Evolutionary conservation across 2,329 filamentous ascomycete genomes (phyloP), one percentile per base, ranked within the genome.

Genomic region (Neopestalotiopsis sp.): DNA sequence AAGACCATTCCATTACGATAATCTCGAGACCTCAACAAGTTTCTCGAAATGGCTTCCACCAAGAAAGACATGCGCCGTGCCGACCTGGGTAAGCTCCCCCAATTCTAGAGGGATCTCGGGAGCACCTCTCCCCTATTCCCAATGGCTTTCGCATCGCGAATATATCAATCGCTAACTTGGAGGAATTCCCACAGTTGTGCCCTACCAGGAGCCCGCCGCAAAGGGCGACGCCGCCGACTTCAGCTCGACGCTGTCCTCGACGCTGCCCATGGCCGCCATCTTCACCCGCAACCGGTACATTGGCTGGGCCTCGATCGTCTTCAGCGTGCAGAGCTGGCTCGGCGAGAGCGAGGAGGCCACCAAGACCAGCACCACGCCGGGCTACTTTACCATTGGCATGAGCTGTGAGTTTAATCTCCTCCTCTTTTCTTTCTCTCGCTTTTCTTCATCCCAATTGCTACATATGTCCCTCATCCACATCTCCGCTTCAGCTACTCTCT

Each of bases 211-310:
- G 75, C 94, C 94, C 58, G 84, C 89, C 75, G 90, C 91, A 76
- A 88, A 89, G 75, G 74, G 86, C 76, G 87, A 89, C 24, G 76
- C 84, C 71, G 84, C 88, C 72, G 94, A 97, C 77, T 88, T 97
- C 80, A 85, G 89, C 66, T 91, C 92, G 81, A 94, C 86, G 34
- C 77, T 91, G 67, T 84, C 87, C 34, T 95, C 91, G 77, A 97
- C 95, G 45, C 85, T 98, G 78, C 95, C 95, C 69, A 98, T 98
- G 95, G 94, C 94, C 69, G 95, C 95, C 72, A 97, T 97, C 87
- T 96, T 97, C 79, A 96, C 92, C 75, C 89, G 94, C 74, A 97
- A 97, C 84, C 92, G 93, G 87, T 96, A 89, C 76, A 83, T 91
- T 69, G 89, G 89, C 77, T 91, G 89, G 92, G 89, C 90, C 12